Conservation (phyloP, 108 stramenopile genomes). For the Fistulifera solaris region DNA sequence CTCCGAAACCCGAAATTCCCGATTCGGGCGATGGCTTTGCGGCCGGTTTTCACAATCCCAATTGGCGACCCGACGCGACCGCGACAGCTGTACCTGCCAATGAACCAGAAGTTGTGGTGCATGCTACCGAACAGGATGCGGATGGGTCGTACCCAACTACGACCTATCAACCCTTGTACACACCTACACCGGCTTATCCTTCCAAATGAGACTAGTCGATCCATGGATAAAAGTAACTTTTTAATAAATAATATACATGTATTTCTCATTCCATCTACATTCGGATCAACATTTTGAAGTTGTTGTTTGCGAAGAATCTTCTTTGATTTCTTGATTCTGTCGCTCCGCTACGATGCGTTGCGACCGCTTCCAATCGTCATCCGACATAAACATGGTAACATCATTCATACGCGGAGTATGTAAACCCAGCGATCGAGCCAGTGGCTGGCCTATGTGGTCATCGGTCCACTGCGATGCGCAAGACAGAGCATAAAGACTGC, state of each 20-base stretch:
- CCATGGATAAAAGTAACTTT: too few species aligned
- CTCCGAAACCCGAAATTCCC: conserved; percentile 5
- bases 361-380: conserved; percentile 29
- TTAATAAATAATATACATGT: too few species aligned
- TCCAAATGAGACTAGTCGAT: background rate
- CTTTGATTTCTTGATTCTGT: too few species aligned
- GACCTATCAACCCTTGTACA: conserved; percentile 20
- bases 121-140: conserved; percentile 4
- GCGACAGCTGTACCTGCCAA: conserved; percentile 6
- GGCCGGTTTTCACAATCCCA: conserved; percentile 26
- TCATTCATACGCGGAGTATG: conserved; percentile 36
- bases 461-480: conserved; percentile 21
- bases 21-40: conserved; percentile 20
- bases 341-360: conserved; percentile 8
- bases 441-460: conserved; percentile 21
- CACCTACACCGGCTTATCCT: conserved; percentile 9
- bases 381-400: conserved; percentile 40
- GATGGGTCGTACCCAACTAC: conserved; percentile 23
- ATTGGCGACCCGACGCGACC: conserved; percentile 10
- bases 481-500: conserved; percentile 21
- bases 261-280: too few species aligned
- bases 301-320: too few species aligned
- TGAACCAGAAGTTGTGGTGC: background rate
- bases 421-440: conserved; percentile 33
- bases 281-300: too few species aligned